Percentiles rank a stretch among this genome's conserved stretches.
Conservation (phyloP, 495 filamentous ascomycete species). For the Cladorrhinum samala region DNA sequence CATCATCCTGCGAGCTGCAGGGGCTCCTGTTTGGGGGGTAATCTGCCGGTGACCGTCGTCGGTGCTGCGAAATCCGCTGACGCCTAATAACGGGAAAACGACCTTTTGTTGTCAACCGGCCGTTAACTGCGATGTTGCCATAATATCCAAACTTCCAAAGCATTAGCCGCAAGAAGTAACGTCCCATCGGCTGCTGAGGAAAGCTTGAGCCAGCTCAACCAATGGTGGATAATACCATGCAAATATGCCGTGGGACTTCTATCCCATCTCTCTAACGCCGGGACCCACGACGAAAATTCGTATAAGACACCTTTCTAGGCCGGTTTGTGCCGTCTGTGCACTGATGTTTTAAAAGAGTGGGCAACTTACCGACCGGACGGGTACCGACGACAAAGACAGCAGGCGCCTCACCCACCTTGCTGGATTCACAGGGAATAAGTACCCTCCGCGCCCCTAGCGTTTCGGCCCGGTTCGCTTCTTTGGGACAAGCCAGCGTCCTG, state of each 20-base stretch:
- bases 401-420: slow-evolving; percentile 10
- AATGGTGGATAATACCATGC: background rate
- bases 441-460: slow-evolving; percentile 10
- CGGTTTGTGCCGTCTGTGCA: slow-evolving; percentile 13
- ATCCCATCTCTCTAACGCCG: background rate
- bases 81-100: slow-evolving; percentile 6
- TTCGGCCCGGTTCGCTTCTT: slow-evolving; percentile 17
- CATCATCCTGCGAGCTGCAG: slow-evolving; percentile 8
- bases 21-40: slow-evolving; percentile 1
- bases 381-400: slow-evolving; percentile 13
- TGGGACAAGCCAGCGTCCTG: background rate
- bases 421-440: slow-evolving; percentile 13
- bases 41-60: background rate
- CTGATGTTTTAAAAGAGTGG: slow-evolving; percentile 6
- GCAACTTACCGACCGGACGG: slow-evolving; percentile 23
- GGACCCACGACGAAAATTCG: background rate
- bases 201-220: background rate
- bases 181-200: background rate
- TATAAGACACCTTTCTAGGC: background rate
- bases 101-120: slow-evolving; percentile 11
- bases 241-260: background rate
- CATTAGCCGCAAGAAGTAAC: slow-evolving; percentile 10
- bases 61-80: background rate
- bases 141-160: background rate
- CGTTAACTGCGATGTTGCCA: slow-evolving; percentile 12